Conservation (phyloP, 805 yeast genomes). For the Nakazawaea laoshanensis region DNA sequence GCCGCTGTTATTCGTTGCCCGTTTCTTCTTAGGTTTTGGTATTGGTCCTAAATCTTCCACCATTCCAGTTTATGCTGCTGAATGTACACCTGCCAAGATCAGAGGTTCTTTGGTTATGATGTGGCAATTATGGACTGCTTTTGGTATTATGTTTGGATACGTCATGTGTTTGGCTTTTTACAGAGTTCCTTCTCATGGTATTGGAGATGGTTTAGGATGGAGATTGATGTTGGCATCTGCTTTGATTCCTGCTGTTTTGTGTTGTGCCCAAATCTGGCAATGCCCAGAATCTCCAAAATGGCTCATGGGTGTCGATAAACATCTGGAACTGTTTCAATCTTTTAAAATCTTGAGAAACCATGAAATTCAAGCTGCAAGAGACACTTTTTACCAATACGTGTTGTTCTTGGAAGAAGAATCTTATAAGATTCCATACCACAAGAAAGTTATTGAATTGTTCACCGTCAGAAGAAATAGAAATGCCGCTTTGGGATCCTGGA, state of each 20-base stretch:
- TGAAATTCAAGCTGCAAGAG: slow-evolving; percentile 60
- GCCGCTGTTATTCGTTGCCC: slow-evolving; percentile 61
- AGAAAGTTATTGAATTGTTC: slow-evolving; percentile 49
- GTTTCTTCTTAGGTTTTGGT: slow-evolving; percentile 60
- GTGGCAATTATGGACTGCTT: slow-evolving; percentile 72
- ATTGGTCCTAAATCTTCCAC: slow-evolving; percentile 73
- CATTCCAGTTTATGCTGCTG: slow-evolving; percentile 63
- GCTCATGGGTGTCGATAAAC: slow-evolving; percentile 66
- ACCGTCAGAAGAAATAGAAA: slow-evolving; percentile 75
- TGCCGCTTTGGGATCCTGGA: slow-evolving; percentile 72
- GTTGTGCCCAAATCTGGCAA: slow-evolving; percentile 51
- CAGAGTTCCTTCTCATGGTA: slow-evolving; percentile 36
- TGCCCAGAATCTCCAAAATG: slow-evolving; percentile 75
- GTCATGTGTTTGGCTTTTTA: slow-evolving; percentile 58
- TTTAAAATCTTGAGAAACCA: slow-evolving; percentile 39
- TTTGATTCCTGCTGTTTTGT: slow-evolving; percentile 55
- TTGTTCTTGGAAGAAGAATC: slow-evolving; percentile 56
- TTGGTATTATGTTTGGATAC: slow-evolving; percentile 68
- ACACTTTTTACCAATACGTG: slow-evolving; percentile 60
- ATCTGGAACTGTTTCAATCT: slow-evolving; percentile 47
- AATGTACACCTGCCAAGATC: slow-evolving; percentile 51
- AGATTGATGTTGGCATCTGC: slow-evolving; percentile 66
- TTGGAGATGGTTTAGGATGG: slow-evolving; percentile 53
- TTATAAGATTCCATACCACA: slow-evolving; percentile 33
- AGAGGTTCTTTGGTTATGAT: slow-evolving; percentile 66